Percentiles rank a stretch among this genome's conserved stretches.
Evolutionary conservation across 2,329 filamentous ascomycete species (phyloP).

Genomic region (Macroventuria anomochaeta): DNA sequence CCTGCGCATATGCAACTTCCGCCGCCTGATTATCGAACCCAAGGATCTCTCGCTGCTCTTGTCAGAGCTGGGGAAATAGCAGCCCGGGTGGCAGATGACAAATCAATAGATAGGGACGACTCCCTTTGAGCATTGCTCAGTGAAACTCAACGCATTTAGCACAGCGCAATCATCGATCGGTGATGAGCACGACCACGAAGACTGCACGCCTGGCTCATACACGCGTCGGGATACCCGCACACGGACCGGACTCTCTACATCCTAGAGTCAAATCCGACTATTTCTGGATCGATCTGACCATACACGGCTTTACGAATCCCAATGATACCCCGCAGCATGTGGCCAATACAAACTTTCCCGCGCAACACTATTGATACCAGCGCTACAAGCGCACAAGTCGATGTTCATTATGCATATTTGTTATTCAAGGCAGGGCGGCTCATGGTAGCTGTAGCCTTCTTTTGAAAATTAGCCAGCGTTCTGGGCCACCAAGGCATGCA

Average conservation of each 20-base stretch:
- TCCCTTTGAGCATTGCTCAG: constrained; percentile 25
- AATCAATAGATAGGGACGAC: constrained; percentile 18
- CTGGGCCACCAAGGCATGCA: neutral
- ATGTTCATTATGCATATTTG: neutral
- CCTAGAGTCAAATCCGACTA: neutral
- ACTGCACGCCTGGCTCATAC: neutral
- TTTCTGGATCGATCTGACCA: neutral
- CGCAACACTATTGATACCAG: constrained; percentile 7
- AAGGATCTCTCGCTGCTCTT: constrained; percentile 47
- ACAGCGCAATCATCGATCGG: no score
- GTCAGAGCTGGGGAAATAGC: constrained; percentile 48
- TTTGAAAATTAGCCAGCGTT: constrained; percentile 13
- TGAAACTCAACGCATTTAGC: neutral
- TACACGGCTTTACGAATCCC: constrained; percentile 7
- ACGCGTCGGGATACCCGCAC: neutral
- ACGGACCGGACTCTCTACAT: neutral
- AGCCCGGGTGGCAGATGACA: constrained; percentile 43
- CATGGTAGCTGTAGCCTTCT: neutral
- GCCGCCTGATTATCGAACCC: constrained; percentile 38
- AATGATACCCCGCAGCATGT: constrained; percentile 14
- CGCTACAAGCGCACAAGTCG: constrained; percentile 8
- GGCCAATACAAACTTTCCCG: neutral
- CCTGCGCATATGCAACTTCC: constrained; percentile 27
- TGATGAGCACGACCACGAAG: neutral
- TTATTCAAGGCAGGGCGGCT: neutral